Conservation (phyloP, 768 basidiomycete species). For the Termitomyces sp. region DNA sequence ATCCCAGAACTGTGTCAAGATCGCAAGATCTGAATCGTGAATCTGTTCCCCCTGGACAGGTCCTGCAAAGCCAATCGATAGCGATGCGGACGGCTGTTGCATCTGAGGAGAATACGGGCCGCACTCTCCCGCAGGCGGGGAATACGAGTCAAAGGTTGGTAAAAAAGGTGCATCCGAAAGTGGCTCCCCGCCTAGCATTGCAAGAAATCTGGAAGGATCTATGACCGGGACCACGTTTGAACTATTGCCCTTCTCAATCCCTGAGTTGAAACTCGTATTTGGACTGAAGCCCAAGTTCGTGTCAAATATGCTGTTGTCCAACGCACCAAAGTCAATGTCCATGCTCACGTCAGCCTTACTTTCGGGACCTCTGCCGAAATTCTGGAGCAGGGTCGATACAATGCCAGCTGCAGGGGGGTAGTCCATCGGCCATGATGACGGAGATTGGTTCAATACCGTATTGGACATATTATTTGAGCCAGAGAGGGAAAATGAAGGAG, state of each 20-base stretch:
- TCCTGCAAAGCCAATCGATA: background rate
- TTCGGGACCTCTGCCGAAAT: background rate
- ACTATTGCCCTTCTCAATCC: background rate
- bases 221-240: slow-evolving; percentile 11
- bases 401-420: background rate
- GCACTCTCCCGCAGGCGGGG: slow-evolving; percentile 2
- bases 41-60: background rate
- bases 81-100: background rate
- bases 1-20: slow-evolving; percentile 15
- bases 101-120: slow-evolving; percentile 3
- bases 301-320: background rate
- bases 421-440: slow-evolving; percentile 7
- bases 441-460: slow-evolving; percentile 1
- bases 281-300: background rate
- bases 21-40: slow-evolving; percentile 13
- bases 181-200: slow-evolving; percentile 35
- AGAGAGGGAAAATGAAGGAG: slow-evolving; percentile 4
- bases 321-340: slow-evolving; percentile 4
- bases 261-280: background rate
- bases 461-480: slow-evolving; percentile 4
- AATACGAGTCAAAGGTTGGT: slow-evolving; percentile 15
- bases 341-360: background rate
- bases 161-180: slow-evolving; percentile 33
- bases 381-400: background rate
- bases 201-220: slow-evolving; percentile 27